Conservation (phyloP, 139 green algal species). For the Tetradesmus lagerheimii region DNA sequence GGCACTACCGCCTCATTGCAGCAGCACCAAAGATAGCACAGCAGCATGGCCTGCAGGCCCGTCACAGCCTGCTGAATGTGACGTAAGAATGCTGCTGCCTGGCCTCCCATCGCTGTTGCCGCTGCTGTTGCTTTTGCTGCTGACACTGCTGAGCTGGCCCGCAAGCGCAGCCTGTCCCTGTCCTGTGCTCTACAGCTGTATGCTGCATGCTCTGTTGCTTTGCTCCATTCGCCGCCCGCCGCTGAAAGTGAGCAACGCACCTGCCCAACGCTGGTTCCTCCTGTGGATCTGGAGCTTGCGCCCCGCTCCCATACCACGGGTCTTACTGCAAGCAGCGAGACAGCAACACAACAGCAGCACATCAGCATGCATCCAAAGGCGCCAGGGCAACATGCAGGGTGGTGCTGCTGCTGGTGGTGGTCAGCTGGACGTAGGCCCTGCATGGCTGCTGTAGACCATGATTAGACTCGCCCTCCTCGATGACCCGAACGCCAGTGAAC, state of each 20-base stretch:
- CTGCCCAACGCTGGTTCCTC: conserved; percentile 91
- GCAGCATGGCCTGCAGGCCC: not conserved
- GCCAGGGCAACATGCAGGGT: not conserved
- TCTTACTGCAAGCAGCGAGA: conserved; percentile 85
- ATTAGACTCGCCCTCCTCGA: not conserved
- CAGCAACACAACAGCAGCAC: not conserved
- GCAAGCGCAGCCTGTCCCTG: not conserved
- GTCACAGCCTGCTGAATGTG: too few relatives aligned
- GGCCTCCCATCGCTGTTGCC: too few relatives aligned
- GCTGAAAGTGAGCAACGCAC: not conserved
- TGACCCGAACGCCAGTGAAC: not conserved
- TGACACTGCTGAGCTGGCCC: too few relatives aligned
- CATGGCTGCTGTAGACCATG: not conserved
- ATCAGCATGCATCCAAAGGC: not conserved
- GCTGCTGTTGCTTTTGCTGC: too few relatives aligned
- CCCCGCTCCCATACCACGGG: conserved; percentile 98
- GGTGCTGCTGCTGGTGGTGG: not conserved
- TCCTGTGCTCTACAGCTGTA: not conserved
- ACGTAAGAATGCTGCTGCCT: too few relatives aligned
- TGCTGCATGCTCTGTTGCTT: not conserved
- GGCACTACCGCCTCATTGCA: too few relatives aligned
- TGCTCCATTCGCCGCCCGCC: not conserved
- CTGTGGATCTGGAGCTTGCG: conserved; percentile 98
- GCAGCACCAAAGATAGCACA: not conserved
- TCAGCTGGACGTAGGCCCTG: not conserved